A percentile compares a stretch with the other conserved stretches of the same genome.
These are phyloP conservation scores for Puccinia hordei DNA, from an alignment of 1,284 basidiomycete species.

Conservation along the genomic window DNA sequence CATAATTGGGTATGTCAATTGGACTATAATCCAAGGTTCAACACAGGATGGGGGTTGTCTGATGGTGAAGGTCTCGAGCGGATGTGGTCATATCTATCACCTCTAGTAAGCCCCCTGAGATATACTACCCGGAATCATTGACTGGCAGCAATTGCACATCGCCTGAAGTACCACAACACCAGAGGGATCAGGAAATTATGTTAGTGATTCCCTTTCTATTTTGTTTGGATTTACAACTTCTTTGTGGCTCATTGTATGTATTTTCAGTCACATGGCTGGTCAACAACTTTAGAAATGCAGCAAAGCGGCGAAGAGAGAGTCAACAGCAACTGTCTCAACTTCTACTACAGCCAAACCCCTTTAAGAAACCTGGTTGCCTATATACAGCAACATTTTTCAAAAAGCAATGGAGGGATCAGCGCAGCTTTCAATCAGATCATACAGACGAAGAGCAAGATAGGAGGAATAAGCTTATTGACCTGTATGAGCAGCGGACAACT, in stretches of 20 bases:
- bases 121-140: background rate
- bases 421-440: background rate
- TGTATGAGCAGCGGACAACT: background rate
- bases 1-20: conserved; percentile 5
- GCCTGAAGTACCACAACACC: background rate
- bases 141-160: background rate
- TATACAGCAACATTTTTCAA: background rate
- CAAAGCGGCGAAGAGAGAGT: background rate
- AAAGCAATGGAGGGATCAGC: background rate
- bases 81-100: conserved; percentile 1
- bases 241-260: too few relatives aligned
- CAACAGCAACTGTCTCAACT: background rate
- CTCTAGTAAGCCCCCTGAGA: background rate
- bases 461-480: background rate
- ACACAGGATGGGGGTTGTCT: background rate
- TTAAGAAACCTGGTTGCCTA: background rate
- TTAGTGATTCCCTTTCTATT: background rate
- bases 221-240: background rate
- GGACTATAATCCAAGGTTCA: background rate
- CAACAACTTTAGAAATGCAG: background rate
- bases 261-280: background rate
- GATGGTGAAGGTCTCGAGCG: conserved; percentile 6
- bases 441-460: background rate
- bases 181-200: background rate
- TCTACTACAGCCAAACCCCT: background rate